phyloP scores from a whole-genome alignment of 2,329 filamentous ascomycete species.

The Cordyceps cicadae region DNA sequence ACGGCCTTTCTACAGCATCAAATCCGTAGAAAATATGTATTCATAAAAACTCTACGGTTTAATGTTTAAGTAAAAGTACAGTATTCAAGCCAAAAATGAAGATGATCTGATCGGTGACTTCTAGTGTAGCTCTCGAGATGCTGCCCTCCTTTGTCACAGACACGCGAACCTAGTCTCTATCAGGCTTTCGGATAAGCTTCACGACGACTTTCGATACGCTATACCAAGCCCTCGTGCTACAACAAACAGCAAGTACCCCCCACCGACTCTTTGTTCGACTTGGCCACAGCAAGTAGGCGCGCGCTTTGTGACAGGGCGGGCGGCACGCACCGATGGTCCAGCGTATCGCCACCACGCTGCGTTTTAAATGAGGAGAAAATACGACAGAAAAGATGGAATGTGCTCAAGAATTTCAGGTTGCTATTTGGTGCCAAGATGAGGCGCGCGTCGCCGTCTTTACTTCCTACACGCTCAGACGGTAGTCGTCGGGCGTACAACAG shows the following conservation, averaged over 20 bases:
- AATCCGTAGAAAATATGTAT: too few relatives aligned
- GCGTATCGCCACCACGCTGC: not conserved
- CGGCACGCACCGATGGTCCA: not conserved
- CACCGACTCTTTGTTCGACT: not conserved
- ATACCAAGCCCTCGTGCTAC: not conserved
- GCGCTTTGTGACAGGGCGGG: not conserved
- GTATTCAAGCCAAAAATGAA: too few relatives aligned
- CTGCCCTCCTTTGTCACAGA: too few relatives aligned
- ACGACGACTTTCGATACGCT: not conserved
- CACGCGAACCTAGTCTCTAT: too few relatives aligned
- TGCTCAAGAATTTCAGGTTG: not conserved
- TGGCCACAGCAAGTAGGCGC: not conserved
- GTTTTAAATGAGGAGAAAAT: not conserved
- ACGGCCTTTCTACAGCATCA: too few relatives aligned
- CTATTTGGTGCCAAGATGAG: not conserved
- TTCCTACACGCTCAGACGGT: not conserved
- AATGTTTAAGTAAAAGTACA: too few relatives aligned
- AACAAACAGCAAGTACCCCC: not conserved
- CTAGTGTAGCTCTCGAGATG: too few relatives aligned
- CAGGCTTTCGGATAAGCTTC: too few relatives aligned
- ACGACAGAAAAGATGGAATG: not conserved
- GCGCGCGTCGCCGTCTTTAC: not conserved
- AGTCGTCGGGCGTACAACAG: not conserved
- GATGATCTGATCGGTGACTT: too few relatives aligned
- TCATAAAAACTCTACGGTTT: too few relatives aligned